These are phyloP conservation scores for Moesziomyces sp. DNA, from an alignment of 1,284 basidiomycete species.

Conservation along the genomic window DNA sequence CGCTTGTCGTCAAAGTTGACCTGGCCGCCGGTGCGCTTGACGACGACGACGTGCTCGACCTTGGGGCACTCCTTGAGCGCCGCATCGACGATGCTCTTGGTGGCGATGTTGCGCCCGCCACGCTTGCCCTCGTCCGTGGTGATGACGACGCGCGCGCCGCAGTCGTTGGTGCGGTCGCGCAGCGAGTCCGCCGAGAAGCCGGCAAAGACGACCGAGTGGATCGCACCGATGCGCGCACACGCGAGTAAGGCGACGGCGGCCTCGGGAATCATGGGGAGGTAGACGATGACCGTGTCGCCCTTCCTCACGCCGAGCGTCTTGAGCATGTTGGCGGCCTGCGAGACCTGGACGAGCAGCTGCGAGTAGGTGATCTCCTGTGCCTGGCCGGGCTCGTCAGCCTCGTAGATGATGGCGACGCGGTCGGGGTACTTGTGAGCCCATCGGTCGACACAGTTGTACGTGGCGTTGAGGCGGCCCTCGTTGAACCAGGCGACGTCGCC, in stretches of 20 bases:
- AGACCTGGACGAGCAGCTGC: slow-evolving; percentile 85
- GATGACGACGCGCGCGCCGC: slow-evolving; percentile 87
- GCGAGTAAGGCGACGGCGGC: slow-evolving; percentile 95
- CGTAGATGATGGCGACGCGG: slow-evolving; percentile 97
- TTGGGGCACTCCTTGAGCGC: slow-evolving; percentile 85
- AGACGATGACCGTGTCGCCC: slow-evolving; percentile 81
- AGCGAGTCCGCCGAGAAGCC: slow-evolving; percentile 98
- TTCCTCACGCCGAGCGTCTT: slow-evolving; percentile 90
- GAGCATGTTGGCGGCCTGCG: slow-evolving; percentile 89
- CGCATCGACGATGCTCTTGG: slow-evolving; percentile 91
- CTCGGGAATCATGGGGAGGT: slow-evolving; percentile 73
- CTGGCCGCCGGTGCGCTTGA: slow-evolving; percentile 84
- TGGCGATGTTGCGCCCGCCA: slow-evolving; percentile 94
- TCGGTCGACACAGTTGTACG: slow-evolving; percentile 98
- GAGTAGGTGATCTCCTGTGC: slow-evolving; percentile 80
- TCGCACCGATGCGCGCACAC: slow-evolving; percentile 94
- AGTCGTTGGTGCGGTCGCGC: slow-evolving; percentile 91
- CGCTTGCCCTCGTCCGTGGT: slow-evolving; percentile 95
- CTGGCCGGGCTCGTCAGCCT: slow-evolving; percentile 91
- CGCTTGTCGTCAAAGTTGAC: slow-evolving; percentile 86
- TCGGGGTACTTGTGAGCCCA: slow-evolving; percentile 92
- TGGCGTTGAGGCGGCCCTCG: slow-evolving; percentile 73
- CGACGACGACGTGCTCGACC: slow-evolving; percentile 91
- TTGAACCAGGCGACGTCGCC: slow-evolving; percentile 94
- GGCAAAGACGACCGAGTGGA: slow-evolving; percentile 99